phyloP scores from a whole-genome alignment of 73 alveolate genomes.

The Tetrahymena borealis region DNA sequence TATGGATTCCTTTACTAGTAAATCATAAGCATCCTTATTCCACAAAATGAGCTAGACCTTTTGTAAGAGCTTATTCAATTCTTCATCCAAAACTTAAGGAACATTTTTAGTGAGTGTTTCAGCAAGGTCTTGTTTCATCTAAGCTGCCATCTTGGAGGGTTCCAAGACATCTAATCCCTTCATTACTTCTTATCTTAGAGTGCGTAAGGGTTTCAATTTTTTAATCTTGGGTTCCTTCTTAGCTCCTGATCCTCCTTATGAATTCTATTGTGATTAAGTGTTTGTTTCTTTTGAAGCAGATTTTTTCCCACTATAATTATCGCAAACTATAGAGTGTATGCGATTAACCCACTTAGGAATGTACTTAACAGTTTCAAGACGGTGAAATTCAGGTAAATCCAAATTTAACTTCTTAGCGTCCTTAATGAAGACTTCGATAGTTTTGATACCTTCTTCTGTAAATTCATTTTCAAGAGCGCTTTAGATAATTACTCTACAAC shows the following conservation, averaged over 20 bases:
- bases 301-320: background rate
- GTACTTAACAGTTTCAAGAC: background rate
- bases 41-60: background rate
- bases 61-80: background rate
- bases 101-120: background rate
- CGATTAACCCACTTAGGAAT: background rate
- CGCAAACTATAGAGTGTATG: background rate
- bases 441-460: background rate
- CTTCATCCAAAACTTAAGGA: background rate
- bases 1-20: background rate
- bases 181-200: background rate
- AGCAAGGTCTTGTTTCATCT: background rate
- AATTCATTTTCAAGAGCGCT: background rate
- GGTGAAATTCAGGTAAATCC: background rate
- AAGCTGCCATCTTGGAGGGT: background rate
- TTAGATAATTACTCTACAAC: background rate
- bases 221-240: background rate
- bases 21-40: background rate
- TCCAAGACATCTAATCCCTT: background rate
- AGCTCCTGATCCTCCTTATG: background rate
- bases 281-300: background rate
- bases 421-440: background rate
- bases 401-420: background rate
- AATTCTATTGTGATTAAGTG: background rate
- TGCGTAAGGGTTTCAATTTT: background rate